A percentile compares a stretch with the other conserved stretches of the same genome.
Evolutionary conservation across 441 rosid genomes (phyloP).

Genomic region (Gossypium armourianum): DNA sequence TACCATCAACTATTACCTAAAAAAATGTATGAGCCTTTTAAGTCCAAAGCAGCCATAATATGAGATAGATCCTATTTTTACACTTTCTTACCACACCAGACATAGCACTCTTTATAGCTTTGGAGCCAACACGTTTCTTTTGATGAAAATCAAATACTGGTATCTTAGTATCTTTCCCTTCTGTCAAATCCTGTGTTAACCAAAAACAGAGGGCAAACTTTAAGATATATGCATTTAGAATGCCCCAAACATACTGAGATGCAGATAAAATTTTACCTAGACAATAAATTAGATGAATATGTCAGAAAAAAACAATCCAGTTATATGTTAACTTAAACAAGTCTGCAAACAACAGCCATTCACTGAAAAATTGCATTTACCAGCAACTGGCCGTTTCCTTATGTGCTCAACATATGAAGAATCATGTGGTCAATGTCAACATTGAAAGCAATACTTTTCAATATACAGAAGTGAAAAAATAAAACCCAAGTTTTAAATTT

Average conservation of each 20-base stretch:
- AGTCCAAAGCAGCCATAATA: slow-evolving; percentile 13
- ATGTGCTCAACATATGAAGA: neutral
- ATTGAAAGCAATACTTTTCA: neutral
- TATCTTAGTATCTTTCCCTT: slow-evolving; percentile 58
- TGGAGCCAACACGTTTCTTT: slow-evolving; percentile 50
- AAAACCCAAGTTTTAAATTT: neutral
- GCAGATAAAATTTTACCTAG: slow-evolving; percentile 1
- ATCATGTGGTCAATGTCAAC: neutral
- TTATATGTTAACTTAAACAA: neutral
- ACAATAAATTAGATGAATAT: neutral
- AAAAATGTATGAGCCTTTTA: slow-evolving; percentile 16
- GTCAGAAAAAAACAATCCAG: neutral
- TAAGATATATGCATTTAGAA: slow-evolving; percentile 7
- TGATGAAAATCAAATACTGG: slow-evolving; percentile 88
- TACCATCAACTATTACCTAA: slow-evolving; percentile 95
- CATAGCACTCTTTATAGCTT: slow-evolving; percentile 48
- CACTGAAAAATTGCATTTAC: neutral
- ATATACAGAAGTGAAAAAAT: neutral
- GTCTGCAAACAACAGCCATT: neutral
- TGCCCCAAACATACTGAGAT: slow-evolving; percentile 7
- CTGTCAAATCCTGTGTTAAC: slow-evolving; percentile 57
- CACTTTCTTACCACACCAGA: slow-evolving; percentile 62
- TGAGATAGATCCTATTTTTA: slow-evolving; percentile 13
- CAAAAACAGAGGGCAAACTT: slow-evolving; percentile 20
- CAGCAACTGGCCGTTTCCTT: neutral